Base-by-base conservation (phyloP, 2,329 filamentous ascomycete genomes). In the Verticillium albo-atrum region DNA sequence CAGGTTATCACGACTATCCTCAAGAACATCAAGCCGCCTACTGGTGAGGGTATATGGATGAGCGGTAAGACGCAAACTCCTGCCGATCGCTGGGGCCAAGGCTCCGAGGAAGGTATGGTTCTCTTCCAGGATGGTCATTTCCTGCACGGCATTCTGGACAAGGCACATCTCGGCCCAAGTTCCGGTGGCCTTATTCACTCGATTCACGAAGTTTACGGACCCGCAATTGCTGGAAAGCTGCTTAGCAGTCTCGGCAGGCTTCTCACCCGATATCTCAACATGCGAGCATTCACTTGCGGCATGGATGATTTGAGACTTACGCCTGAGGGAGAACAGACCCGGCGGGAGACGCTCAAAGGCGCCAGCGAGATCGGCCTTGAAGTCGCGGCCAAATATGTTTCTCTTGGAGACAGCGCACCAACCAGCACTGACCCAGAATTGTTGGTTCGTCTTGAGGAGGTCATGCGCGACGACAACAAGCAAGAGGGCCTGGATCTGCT, bases 221-320 rank as follows among this genome's bases (percentile, higher is more conserved):
- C 95, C 60, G 89, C 89, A 17, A 83, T 89, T 63, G 94, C 95
- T 23, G 94, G 95, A 34, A 92, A 91, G 70, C 79, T 97, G 10
- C 84, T 99, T 58, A 96, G 92, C 79, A 89, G 94, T 66, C 82
- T 99, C 58, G 95, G 95, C 58, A 87, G 95, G 59, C 81, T 99
- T 27, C 77, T 99, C 63, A 99, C 95, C 0, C 89, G 93, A 68
- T 89, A 93, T 64, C 82, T 98, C 62, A 91, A 95, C 70, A 96
- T 97, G 88, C 85, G 93, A 56, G 95, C 94, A 2, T 98, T 98
- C 73, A 95, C 91, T 64, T 99, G 95, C 73, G 96, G 96, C 71
- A 97, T 99, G 75, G 94, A 99, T 68, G 96, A 99, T 79, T 81
- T 99, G 60, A 86, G 90, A 60, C 84, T 99, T 56, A 98, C 94